These are phyloP conservation scores for Hypoxylon lenormandii DNA, from an alignment of 495 filamentous ascomycete genomes.

Conservation along the genomic window DNA sequence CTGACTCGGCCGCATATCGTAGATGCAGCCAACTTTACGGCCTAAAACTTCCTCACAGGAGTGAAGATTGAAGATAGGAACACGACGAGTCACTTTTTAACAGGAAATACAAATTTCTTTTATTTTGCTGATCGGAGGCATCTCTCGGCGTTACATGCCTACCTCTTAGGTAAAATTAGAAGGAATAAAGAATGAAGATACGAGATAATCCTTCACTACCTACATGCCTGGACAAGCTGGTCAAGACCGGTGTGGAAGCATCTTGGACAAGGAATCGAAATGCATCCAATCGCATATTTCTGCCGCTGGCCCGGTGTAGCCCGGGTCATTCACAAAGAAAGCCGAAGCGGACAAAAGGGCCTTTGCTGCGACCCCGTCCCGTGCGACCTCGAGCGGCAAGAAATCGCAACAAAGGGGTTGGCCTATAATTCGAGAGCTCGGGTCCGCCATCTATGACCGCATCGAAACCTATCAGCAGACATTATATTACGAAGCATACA, in stretches of 20 bases:
- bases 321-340: background rate
- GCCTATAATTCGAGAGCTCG: background rate
- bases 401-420: background rate
- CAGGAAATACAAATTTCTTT: too few species aligned
- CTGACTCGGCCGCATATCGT: background rate
- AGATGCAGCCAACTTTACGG: background rate
- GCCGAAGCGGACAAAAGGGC: background rate
- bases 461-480: background rate
- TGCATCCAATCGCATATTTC: background rate
- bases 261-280: too few species aligned
- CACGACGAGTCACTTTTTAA: too few species aligned
- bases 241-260: too few species aligned
- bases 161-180: too few species aligned
- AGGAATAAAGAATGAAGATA: too few species aligned
- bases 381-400: background rate
- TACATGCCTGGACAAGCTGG: too few species aligned
- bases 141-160: too few species aligned
- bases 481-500: background rate
- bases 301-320: background rate
- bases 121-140: too few species aligned
- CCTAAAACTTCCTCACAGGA: background rate
- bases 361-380: background rate
- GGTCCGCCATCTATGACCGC: background rate
- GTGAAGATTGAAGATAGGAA: too few species aligned
- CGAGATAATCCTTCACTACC: too few species aligned